Conservation (phyloP, 306 rosid genomes). For the Rubus parviflorus region DNA sequence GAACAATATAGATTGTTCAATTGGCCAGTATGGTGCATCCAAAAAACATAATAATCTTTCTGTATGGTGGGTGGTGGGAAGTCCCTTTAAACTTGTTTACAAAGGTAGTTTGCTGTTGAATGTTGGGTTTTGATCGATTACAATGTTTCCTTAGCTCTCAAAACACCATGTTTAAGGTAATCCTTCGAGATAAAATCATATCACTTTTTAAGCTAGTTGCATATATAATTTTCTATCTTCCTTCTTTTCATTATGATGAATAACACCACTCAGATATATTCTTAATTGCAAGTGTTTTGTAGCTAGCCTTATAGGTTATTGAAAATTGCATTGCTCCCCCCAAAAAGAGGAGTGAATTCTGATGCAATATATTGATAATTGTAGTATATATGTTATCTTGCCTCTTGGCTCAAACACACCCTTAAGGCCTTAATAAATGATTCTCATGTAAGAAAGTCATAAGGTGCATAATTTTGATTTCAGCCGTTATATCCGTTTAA, state of each 20-base stretch:
- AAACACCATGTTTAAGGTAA: constrained; percentile 18
- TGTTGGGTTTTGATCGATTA: constrained; percentile 33
- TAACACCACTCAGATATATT: no score
- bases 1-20: not conserved
- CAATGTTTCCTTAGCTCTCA: constrained; percentile 33
- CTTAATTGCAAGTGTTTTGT: not conserved
- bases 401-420: not conserved
- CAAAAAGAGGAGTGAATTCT: not conserved
- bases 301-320: not conserved
- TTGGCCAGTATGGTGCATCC: not conserved
- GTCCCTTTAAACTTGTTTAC: constrained; percentile 17
- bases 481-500: no score
- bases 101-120: constrained; percentile 22
- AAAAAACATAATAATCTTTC: not conserved
- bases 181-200: not conserved
- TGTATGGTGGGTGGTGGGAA: constrained; percentile 22
- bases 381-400: not conserved
- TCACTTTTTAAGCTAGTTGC: not conserved
- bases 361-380: not conserved
- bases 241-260: not conserved
- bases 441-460: no score
- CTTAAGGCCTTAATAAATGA: no score
- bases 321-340: not conserved
- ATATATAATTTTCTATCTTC: not conserved
- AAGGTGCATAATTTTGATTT: no score